Conservation (phyloP, 164 flowering plant genomes). For the Vitis labrusca region DNA sequence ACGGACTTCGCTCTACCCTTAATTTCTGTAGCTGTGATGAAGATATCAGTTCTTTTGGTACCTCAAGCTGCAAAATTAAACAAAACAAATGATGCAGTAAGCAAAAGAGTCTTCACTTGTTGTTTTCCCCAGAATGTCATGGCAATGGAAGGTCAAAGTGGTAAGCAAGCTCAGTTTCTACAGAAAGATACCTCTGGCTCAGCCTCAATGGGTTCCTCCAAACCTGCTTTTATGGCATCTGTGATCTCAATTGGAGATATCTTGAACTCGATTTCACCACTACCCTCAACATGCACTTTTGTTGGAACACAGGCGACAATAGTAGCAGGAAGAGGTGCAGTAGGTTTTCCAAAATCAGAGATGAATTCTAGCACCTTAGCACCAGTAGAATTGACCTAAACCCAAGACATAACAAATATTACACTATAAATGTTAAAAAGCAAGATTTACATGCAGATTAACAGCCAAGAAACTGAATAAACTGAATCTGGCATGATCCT, state of each 20-base stretch:
- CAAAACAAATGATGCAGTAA: conserved; percentile 5
- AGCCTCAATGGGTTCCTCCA: conserved; percentile 78
- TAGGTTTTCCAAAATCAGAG: conserved; percentile 84
- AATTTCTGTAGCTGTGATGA: conserved; percentile 62
- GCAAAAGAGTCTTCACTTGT: not conserved
- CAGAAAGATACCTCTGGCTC: conserved; percentile 79
- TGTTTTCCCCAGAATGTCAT: not conserved
- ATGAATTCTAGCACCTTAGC: conserved; percentile 85
- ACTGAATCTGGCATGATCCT: not conserved
- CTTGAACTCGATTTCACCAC: conserved; percentile 80
- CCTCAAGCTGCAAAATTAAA: conserved; percentile 72
- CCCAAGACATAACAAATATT: not conserved
- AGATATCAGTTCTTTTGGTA: conserved; percentile 86
- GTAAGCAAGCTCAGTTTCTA: conserved; percentile 6
- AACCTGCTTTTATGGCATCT: conserved; percentile 75
- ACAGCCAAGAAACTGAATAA: not conserved
- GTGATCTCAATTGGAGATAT: conserved; percentile 75
- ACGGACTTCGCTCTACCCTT: conserved; percentile 50
- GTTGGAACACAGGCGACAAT: conserved; percentile 98
- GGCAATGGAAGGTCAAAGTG: not conserved
- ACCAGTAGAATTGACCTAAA: conserved; percentile 82
- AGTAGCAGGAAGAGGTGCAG: conserved; percentile 93
- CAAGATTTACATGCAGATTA: not conserved
- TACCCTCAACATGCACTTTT: conserved; percentile 76
- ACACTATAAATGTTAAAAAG: not conserved